Percentiles rank a stretch among this genome's conserved stretches.
Conservation (phyloP, 345 rosid genomes). For the Eutrema japonicum region DNA sequence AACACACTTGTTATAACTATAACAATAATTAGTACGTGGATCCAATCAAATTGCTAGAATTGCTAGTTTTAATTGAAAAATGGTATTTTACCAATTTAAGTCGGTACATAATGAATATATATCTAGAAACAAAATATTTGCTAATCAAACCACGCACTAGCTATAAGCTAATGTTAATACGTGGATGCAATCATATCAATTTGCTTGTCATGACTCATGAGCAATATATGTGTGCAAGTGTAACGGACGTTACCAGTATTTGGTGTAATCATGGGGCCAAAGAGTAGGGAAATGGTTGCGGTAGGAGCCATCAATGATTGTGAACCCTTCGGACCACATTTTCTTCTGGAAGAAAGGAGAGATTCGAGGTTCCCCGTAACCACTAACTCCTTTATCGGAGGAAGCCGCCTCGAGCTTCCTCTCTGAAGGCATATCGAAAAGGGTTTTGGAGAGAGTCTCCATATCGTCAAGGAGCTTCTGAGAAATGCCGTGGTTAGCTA, state of each 20-base stretch:
- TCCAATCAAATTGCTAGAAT: no score
- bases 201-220: no score
- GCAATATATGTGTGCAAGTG: not conserved
- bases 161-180: no score
- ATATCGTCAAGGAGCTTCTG: slow-evolving; percentile 49
- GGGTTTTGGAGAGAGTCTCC: slow-evolving; percentile 50
- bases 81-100: no score
- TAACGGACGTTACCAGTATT: slow-evolving; percentile 60
- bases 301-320: slow-evolving; percentile 66
- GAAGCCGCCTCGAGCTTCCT: slow-evolving; percentile 73
- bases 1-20: no score
- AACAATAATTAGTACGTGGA: no score
- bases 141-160: no score
- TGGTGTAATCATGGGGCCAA: slow-evolving; percentile 73
- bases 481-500: slow-evolving; percentile 71
- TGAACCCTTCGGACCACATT: slow-evolving; percentile 98
- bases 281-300: slow-evolving; percentile 67
- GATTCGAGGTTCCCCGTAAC: slow-evolving; percentile 76
- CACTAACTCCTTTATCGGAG: slow-evolving; percentile 62
- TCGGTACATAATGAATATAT: no score
- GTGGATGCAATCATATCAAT: no score
- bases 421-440: slow-evolving; percentile 67
- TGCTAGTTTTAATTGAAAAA: no score
- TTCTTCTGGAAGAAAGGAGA: slow-evolving; percentile 76
- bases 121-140: no score